A percentile compares a stretch with the other conserved stretches of the same genome.
Evolutionary conservation across 306 rosid genomes (phyloP).

Genomic region (Sicyos baderoa): DNA sequence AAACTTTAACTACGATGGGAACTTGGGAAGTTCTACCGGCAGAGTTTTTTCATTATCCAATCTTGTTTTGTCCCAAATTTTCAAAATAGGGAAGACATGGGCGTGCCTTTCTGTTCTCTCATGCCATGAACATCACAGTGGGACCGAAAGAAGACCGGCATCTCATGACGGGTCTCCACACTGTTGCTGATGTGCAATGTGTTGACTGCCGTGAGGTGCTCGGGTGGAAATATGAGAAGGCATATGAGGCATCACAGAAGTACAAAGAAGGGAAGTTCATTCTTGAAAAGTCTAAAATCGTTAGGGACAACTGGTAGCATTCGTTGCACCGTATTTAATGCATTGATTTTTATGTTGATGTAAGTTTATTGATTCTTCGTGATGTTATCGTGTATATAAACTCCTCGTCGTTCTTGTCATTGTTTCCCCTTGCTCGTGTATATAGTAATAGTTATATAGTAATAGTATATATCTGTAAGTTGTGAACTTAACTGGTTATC

Average conservation of each 20-base stretch:
- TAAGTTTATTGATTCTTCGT: slow-evolving; percentile 31
- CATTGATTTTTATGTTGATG: slow-evolving; percentile 30
- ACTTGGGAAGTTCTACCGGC: not conserved
- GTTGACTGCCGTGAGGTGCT: slow-evolving; percentile 76
- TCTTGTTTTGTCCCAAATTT: slow-evolving; percentile 25
- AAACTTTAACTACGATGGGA: not conserved
- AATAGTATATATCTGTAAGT: slow-evolving; percentile 6
- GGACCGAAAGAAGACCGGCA: slow-evolving; percentile 90
- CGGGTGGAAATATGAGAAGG: slow-evolving; percentile 94
- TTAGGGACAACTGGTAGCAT: slow-evolving; percentile 84
- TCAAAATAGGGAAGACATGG: slow-evolving; percentile 73
- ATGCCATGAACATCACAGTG: slow-evolving; percentile 66
- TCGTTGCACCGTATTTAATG: slow-evolving; percentile 22
- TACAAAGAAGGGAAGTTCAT: slow-evolving; percentile 98
- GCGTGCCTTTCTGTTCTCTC: slow-evolving; percentile 94
- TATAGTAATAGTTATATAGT: no score
- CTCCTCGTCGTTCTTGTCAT: not conserved
- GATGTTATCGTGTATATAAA: slow-evolving; percentile 24
- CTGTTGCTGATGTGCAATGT: slow-evolving; percentile 82
- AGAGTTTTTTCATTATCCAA: slow-evolving; percentile 16
- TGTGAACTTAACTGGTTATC: slow-evolving; percentile 7
- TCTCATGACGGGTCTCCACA: slow-evolving; percentile 91
- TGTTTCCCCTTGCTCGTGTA: slow-evolving; percentile 10
- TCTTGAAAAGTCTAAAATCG: slow-evolving; percentile 83
- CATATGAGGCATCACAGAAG: slow-evolving; percentile 85